phyloP scores from a whole-genome alignment of 495 filamentous ascomycete genomes.

The Podospora comata region DNA sequence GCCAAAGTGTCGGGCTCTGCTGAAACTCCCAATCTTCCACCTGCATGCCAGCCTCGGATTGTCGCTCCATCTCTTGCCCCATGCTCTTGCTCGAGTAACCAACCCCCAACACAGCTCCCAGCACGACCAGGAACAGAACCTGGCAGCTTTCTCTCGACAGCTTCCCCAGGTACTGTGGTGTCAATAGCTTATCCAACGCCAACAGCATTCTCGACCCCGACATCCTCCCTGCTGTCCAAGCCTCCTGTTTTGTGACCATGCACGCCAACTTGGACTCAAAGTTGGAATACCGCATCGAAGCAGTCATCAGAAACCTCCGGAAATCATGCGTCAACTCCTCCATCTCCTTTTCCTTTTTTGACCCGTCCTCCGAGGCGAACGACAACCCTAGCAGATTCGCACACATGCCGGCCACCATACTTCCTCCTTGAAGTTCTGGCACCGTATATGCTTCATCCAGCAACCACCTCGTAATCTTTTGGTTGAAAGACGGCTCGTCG shows the following conservation, averaged over 20 bases:
- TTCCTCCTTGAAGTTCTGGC: conserved; percentile 23
- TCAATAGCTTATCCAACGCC: conserved; percentile 31
- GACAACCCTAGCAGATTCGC: conserved; percentile 29
- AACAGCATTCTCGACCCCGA: conserved; percentile 30
- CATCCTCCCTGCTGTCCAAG: conserved; percentile 23
- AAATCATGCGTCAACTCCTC: conserved; percentile 29
- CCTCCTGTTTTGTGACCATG: conserved; percentile 3
- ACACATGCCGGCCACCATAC: conserved; percentile 33
- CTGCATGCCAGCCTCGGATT: conserved; percentile 13
- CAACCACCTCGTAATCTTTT: conserved; percentile 30
- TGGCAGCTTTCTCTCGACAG: conserved; percentile 19
- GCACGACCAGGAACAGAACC: conserved; percentile 33
- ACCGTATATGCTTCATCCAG: conserved; percentile 25
- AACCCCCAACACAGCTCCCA: conserved; percentile 31
- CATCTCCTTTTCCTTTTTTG: neutral
- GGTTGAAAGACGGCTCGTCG: conserved; percentile 23
- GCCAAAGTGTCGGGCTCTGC: conserved; percentile 34
- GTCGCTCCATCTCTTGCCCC: neutral
- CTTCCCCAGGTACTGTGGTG: conserved; percentile 29
- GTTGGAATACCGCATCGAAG: conserved; percentile 19
- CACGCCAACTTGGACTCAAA: neutral
- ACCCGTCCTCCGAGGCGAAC: conserved; percentile 23
- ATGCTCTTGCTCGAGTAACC: conserved; percentile 16
- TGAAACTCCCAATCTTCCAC: conserved; percentile 18
- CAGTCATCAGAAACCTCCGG: conserved; percentile 29